Percentiles rank a stretch among this genome's conserved stretches.
Evolutionary conservation across 1,139 yeast species (phyloP).

Genomic region (Yamadazyma mexicana): DNA sequence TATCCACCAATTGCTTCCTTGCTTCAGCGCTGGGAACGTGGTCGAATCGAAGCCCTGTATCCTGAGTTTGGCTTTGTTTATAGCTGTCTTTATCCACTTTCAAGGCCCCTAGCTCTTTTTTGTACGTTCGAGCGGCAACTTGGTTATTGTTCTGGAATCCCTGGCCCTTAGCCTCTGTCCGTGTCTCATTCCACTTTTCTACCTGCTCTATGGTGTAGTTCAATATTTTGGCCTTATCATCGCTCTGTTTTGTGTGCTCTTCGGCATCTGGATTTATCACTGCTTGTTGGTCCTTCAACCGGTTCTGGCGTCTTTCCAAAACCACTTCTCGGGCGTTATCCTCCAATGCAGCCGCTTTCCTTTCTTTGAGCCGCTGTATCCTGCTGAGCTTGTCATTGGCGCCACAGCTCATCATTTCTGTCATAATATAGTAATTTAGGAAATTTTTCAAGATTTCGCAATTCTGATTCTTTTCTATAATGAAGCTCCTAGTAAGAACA

Average conservation of each 20-base stretch:
- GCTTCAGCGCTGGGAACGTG: constrained; percentile 7
- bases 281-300: constrained; percentile 7
- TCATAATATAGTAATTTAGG: too few relatives aligned
- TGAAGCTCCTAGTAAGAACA: constrained; percentile 1
- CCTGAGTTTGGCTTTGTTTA: constrained; percentile 26
- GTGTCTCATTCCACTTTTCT: constrained; percentile 60
- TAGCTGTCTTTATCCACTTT: constrained; percentile 46
- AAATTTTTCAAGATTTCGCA: constrained; percentile 1
- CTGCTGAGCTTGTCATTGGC: constrained; percentile 8
- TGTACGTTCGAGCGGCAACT: constrained; percentile 57
- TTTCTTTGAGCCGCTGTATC: constrained; percentile 10
- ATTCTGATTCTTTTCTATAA: neutral
- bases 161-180: constrained; percentile 14
- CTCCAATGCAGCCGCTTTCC: constrained; percentile 10
- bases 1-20: constrained; percentile 10
- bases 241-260: neutral
- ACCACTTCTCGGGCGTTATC: constrained; percentile 12
- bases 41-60: constrained; percentile 2
- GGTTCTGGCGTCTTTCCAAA: constrained; percentile 7
- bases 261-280: neutral
- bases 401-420: neutral
- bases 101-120: constrained; percentile 42
- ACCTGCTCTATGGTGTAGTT: constrained; percentile 69
- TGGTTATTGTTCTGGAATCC: constrained; percentile 40
- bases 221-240: constrained; percentile 24